A percentile compares a stretch with the other conserved stretches of the same genome.
Conservation (phyloP, 257 asterid species). For the Pogostemon cablin region DNA sequence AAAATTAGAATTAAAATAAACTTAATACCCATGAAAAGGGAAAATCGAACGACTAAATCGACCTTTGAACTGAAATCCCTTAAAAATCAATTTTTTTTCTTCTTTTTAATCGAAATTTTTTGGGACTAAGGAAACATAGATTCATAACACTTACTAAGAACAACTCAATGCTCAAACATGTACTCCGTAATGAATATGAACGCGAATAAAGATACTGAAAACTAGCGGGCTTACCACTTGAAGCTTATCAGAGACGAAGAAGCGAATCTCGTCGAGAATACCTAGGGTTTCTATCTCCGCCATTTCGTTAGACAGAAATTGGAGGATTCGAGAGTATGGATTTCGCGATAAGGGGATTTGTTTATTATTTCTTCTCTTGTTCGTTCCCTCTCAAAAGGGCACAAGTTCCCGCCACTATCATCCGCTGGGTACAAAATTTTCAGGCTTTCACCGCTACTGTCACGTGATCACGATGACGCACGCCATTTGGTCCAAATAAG, state of each 20-base stretch:
- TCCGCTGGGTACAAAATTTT: slow-evolving; percentile 1
- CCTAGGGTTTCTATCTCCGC: slow-evolving; percentile 68
- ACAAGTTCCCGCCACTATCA: slow-evolving; percentile 70
- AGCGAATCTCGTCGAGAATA: slow-evolving; percentile 71
- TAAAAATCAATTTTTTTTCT: not conserved
- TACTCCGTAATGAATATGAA: not conserved
- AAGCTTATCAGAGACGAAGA: slow-evolving; percentile 84
- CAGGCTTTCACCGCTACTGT: not conserved
- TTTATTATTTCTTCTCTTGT: slow-evolving; percentile 12
- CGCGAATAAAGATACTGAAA: slow-evolving; percentile 11
- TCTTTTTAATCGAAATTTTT: not conserved
- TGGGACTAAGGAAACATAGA: not conserved
- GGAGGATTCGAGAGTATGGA: slow-evolving; percentile 22
- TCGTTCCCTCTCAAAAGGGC: slow-evolving; percentile 38
- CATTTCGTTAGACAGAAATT: slow-evolving; percentile 42
- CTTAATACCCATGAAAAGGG: not conserved
- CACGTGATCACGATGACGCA: slow-evolving; percentile 31
- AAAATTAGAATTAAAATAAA: not conserved
- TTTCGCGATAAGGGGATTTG: slow-evolving; percentile 21
- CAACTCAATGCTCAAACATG: slow-evolving; percentile 4
- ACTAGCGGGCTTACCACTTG: slow-evolving; percentile 72
- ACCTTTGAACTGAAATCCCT: not conserved
- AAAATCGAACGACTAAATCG: not conserved
- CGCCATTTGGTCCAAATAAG: slow-evolving; percentile 3
- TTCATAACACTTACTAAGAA: not conserved